phyloP scores from a whole-genome alignment of 2,329 filamentous ascomycete genomes.

The Colletotrichum simmondsii region DNA sequence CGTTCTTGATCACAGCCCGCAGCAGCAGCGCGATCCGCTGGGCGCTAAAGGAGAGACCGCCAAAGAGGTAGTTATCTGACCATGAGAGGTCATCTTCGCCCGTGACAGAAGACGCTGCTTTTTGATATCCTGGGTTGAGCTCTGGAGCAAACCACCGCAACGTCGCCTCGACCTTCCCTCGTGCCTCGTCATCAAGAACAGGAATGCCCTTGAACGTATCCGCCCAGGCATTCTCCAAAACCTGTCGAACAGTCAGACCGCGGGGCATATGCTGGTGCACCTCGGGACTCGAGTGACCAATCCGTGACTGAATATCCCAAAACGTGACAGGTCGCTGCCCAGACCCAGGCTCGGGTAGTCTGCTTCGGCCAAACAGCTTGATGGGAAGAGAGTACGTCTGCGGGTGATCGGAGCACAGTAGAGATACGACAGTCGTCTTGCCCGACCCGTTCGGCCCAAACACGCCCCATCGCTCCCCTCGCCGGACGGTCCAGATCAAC shows the following conservation, averaged over 20 bases:
- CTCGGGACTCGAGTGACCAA: constrained; percentile 94
- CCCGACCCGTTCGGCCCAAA: constrained; percentile 96
- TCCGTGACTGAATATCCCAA: constrained; percentile 89
- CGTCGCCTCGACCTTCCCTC: constrained; percentile 72
- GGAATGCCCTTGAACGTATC: constrained; percentile 85
- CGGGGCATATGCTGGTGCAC: constrained; percentile 94
- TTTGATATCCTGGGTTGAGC: constrained; percentile 66
- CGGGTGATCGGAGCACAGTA: constrained; percentile 95
- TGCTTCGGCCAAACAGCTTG: constrained; percentile 83
- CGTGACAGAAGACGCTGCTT: constrained; percentile 38
- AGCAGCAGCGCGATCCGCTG: constrained; percentile 90
- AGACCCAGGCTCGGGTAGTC: constrained; percentile 79
- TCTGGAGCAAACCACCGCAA: constrained; percentile 84
- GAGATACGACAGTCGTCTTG: constrained; percentile 92
- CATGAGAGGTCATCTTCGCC: constrained; percentile 59
- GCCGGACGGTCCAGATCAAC: constrained; percentile 83
- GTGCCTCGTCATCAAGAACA: constrained; percentile 67
- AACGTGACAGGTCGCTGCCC: constrained; percentile 80
- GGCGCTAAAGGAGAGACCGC: constrained; percentile 80
- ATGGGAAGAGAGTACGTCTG: constrained; percentile 93
- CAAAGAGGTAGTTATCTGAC: constrained; percentile 76
- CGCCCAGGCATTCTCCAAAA: constrained; percentile 89
- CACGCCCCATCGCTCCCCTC: constrained; percentile 89
- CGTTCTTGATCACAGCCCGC: constrained; percentile 81
- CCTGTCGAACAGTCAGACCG: constrained; percentile 75